Percentiles rank a stretch among this genome's conserved stretches.
Conservation (phyloP, 208 protist genomes). For the Trypanosoma vivax region DNA sequence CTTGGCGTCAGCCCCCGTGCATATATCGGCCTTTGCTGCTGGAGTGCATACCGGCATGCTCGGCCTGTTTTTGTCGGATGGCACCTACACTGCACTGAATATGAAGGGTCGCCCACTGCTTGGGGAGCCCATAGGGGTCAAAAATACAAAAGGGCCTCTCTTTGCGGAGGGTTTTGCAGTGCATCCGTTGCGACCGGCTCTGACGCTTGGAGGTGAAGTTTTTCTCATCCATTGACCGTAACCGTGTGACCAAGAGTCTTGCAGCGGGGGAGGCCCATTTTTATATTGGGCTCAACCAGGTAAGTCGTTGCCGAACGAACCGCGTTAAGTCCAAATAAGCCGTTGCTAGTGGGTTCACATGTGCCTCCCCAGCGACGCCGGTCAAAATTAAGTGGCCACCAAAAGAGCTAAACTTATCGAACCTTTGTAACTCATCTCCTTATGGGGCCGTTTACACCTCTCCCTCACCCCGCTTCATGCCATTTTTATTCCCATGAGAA, state of each 20-base stretch:
- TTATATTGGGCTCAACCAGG: too few species aligned
- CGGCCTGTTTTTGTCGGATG: constrained; percentile 60
- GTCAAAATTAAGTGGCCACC: too few species aligned
- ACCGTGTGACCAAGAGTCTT: neutral
- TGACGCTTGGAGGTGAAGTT: constrained; percentile 72
- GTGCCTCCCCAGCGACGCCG: too few species aligned
- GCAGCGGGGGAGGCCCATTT: too few species aligned
- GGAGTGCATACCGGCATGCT: constrained; percentile 74
- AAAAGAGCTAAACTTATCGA: too few species aligned
- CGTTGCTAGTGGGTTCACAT: too few species aligned
- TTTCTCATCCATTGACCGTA: constrained; percentile 43
- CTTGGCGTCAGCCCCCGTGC: constrained; percentile 9
- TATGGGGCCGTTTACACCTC: too few species aligned
- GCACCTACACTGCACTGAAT: constrained; percentile 73
- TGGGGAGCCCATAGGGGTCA: constrained; percentile 38
- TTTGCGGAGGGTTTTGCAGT: constrained; percentile 49
- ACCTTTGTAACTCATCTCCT: too few species aligned
- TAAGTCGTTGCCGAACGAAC: too few species aligned
- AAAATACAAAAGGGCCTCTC: constrained; percentile 15
- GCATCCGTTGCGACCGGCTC: constrained; percentile 70
- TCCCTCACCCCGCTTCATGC: too few species aligned
- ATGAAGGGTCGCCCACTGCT: constrained; percentile 48
- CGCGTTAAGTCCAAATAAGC: too few species aligned
- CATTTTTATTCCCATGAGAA: too few species aligned
- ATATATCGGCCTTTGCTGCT: constrained; percentile 55